Evolutionary conservation across 257 asterid species (phyloP).

Genomic region (Misopates orontium): DNA sequence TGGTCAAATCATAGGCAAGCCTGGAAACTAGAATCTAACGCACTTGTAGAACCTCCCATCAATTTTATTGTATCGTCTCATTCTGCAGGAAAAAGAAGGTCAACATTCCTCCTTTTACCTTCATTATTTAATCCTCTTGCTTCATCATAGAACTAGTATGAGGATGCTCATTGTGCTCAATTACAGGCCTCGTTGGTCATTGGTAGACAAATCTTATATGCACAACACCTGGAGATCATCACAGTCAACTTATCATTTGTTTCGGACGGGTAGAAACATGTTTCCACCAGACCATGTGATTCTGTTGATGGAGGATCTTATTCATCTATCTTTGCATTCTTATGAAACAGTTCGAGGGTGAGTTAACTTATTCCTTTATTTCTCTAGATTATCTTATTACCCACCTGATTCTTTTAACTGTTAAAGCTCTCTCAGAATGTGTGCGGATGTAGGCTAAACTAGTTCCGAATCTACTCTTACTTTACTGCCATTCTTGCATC

Average conservation of each 20-base stretch:
- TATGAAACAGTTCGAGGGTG: constrained; percentile 95
- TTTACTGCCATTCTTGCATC: too few relatives aligned
- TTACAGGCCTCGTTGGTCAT: constrained; percentile 95
- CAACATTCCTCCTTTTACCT: constrained; percentile 10
- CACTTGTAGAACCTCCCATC: constrained; percentile 85
- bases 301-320: constrained; percentile 80
- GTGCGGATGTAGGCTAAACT: too few relatives aligned
- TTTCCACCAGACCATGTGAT: constrained; percentile 67
- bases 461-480: too few relatives aligned
- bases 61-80: constrained; percentile 84
- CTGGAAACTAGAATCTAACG: constrained; percentile 93
- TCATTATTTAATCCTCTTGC: constrained; percentile 9
- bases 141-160: constrained; percentile 24
- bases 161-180: constrained; percentile 28
- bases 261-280: constrained; percentile 52
- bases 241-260: constrained; percentile 84
- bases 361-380: constrained; percentile 33
- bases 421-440: too few relatives aligned
- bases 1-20: constrained; percentile 95
- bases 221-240: constrained; percentile 98
- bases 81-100: constrained; percentile 95
- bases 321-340: constrained; percentile 78
- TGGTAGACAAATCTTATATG: constrained; percentile 87
- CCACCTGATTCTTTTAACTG: too few relatives aligned
- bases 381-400: background rate